Conservation (phyloP, 257 asterid genomes). For the Catharanthus roseus region DNA sequence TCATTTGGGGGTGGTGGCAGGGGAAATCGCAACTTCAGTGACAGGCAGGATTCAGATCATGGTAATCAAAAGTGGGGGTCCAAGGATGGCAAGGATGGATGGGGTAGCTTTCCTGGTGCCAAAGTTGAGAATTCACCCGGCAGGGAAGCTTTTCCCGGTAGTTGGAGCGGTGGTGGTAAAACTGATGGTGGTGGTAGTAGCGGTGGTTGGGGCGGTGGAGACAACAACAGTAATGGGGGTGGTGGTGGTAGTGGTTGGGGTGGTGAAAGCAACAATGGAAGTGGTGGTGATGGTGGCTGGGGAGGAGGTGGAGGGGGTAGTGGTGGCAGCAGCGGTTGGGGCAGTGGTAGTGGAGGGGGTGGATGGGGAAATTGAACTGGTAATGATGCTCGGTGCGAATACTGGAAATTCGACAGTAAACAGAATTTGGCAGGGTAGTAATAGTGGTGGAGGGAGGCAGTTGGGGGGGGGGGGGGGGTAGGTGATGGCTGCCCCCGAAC, state of each 20-base stretch:
- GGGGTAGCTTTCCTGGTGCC: constrained; percentile 55
- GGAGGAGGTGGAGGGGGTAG: constrained; percentile 1
- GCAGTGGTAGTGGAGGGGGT: constrained; percentile 6
- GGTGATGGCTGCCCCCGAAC: no score
- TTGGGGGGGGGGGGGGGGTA: no score
- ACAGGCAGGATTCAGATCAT: constrained; percentile 48
- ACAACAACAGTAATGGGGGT: not conserved
- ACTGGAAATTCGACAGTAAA: no score
- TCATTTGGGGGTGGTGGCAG: constrained; percentile 38
- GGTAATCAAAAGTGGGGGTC: constrained; percentile 61
- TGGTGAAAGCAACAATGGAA: not conserved
- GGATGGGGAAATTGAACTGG: constrained; percentile 10
- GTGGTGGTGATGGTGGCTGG: not conserved
- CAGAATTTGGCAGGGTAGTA: no score
- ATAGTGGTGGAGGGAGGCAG: no score
- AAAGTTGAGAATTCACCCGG: constrained; percentile 35
- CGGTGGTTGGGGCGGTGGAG: constrained; percentile 18
- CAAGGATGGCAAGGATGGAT: constrained; percentile 44
- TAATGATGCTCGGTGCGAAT: not conserved
- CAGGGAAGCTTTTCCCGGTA: constrained; percentile 27
- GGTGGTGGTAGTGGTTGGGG: not conserved
- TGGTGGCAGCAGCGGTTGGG: constrained; percentile 1
- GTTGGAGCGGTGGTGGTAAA: constrained; percentile 36
- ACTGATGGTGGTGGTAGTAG: constrained; percentile 13
- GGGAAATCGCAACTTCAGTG: constrained; percentile 33